Evolutionary conservation across 139 green algal genomes (phyloP).

Genomic region (Micractinium conductrix): DNA sequence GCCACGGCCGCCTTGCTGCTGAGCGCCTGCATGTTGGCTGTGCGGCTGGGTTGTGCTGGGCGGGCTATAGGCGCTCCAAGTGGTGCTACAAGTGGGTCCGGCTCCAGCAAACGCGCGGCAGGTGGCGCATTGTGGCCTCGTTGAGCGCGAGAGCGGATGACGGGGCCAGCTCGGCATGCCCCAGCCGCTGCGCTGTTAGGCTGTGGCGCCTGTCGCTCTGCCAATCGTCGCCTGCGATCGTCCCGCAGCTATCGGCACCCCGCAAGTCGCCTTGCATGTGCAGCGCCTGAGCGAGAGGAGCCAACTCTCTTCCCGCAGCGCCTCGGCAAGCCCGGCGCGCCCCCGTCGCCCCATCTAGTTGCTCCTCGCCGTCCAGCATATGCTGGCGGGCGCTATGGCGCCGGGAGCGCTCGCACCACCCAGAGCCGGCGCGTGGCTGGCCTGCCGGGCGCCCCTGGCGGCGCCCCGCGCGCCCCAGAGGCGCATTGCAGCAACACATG

Average conservation of each 20-base stretch:
- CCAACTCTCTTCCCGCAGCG: too few relatives aligned
- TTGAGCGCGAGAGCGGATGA: too few relatives aligned
- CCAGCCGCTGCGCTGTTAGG: too few relatives aligned
- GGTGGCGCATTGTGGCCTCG: too few relatives aligned
- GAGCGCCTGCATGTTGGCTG: conserved; percentile 19
- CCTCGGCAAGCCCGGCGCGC: too few relatives aligned
- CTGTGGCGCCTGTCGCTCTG: too few relatives aligned
- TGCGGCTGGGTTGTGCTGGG: not conserved
- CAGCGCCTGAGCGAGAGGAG: too few relatives aligned
- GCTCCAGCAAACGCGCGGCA: not conserved
- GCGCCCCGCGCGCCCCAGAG: not conserved
- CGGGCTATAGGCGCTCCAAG: not conserved
- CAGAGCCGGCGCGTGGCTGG: not conserved
- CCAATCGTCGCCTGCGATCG: too few relatives aligned
- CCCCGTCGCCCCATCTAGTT: too few relatives aligned
- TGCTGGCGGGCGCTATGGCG: not conserved
- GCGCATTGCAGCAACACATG: not conserved
- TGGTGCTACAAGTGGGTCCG: not conserved
- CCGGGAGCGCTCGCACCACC: not conserved
- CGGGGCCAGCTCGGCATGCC: too few relatives aligned
- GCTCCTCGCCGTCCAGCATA: not conserved
- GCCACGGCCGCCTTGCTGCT: conserved; percentile 36
- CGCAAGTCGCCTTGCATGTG: too few relatives aligned
- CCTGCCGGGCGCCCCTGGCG: not conserved
- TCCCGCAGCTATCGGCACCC: too few relatives aligned